These are phyloP conservation scores for Fusarium sp. DNA, from an alignment of 2,329 filamentous ascomycete genomes.

Conservation along the genomic window DNA sequence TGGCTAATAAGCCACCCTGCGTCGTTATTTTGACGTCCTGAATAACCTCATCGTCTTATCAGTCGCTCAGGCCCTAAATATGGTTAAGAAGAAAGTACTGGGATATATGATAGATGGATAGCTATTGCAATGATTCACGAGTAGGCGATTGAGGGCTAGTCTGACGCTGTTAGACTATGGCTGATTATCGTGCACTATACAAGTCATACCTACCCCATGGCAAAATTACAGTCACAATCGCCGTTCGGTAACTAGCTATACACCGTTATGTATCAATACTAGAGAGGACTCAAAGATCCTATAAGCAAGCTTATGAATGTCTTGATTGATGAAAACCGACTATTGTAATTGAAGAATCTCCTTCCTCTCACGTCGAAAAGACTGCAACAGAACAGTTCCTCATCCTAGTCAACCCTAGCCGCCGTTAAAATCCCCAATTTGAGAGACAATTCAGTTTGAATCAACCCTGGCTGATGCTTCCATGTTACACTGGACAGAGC, in stretches of 20 bases:
- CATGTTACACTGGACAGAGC: background rate
- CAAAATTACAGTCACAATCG: background rate
- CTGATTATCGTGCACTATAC: background rate
- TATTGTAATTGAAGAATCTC: too few species aligned
- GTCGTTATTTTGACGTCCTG: background rate
- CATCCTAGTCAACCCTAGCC: background rate
- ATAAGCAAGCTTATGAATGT: background rate
- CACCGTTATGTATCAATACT: too few species aligned
- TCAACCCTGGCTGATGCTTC: background rate
- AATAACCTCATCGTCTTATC: background rate
- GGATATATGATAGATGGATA: rapidly evolving
- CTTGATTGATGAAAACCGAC: background rate
- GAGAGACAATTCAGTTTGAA: background rate
- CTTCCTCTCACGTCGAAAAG: too few species aligned
- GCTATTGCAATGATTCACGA: background rate
- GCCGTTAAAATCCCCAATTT: background rate
- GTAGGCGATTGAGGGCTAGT: background rate
- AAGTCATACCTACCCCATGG: background rate
- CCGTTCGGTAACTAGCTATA: background rate
- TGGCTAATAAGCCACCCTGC: slow-evolving; percentile 6
- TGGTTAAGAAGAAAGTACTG: background rate
- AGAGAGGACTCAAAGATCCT: too few species aligned
- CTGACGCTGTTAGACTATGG: too few species aligned
- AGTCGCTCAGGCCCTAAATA: background rate
- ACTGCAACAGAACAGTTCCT: too few species aligned